phyloP scores from a whole-genome alignment of 1,139 yeast species.

The Pichiaceae sp. region DNA sequence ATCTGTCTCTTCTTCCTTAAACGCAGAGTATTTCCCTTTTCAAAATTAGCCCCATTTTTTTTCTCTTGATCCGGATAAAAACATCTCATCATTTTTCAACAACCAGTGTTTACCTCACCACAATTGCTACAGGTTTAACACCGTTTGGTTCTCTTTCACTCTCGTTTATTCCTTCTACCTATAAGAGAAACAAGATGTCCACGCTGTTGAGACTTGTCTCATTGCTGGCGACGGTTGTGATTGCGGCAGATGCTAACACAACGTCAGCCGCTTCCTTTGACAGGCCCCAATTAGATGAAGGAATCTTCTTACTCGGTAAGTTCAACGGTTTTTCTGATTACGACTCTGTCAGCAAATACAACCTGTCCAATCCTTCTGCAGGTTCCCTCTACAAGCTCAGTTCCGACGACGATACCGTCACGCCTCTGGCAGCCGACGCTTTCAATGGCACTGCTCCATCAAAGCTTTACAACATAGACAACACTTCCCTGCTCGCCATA shows the following conservation, averaged over 20 bases:
- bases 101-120: too few relatives aligned
- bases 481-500: slow-evolving; percentile 6
- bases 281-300: slow-evolving; percentile 7
- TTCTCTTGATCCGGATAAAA: too few relatives aligned
- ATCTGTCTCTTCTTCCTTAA: too few relatives aligned
- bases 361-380: slow-evolving; percentile 18
- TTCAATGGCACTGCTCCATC: slow-evolving; percentile 5
- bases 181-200: too few relatives aligned
- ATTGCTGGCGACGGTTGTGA: too few relatives aligned
- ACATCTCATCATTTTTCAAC: too few relatives aligned
- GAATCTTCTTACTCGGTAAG: slow-evolving; percentile 55
- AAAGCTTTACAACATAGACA: slow-evolving; percentile 5
- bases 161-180: too few relatives aligned
- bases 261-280: neutral
- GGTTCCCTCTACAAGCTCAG: neutral
- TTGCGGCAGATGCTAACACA: too few relatives aligned
- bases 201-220: too few relatives aligned
- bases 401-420: slow-evolving; percentile 4
- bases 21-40: too few relatives aligned
- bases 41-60: too few relatives aligned
- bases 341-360: slow-evolving; percentile 42
- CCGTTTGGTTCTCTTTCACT: neutral
- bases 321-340: slow-evolving; percentile 56
- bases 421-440: slow-evolving; percentile 5
- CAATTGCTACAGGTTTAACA: too few relatives aligned